phyloP scores from a whole-genome alignment of 2,329 filamentous ascomycete genomes.

The Aspergillus sp. region DNA sequence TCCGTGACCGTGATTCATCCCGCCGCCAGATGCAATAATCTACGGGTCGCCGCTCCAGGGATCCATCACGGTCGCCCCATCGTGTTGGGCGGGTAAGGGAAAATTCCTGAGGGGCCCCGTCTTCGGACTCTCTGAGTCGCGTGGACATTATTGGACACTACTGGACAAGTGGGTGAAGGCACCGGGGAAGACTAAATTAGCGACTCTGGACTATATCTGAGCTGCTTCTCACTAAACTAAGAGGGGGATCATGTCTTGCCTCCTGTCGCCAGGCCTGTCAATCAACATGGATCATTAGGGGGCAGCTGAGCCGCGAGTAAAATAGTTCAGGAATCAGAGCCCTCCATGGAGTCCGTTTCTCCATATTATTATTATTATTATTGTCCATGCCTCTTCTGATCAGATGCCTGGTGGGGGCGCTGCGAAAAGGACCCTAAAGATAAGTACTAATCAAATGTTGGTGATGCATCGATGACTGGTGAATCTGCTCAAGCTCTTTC shows the following conservation, averaged over 20 bases:
- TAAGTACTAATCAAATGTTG: not conserved
- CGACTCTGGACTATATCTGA: not conserved
- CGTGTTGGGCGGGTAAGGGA: slow-evolving; percentile 12
- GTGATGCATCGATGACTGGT: not conserved
- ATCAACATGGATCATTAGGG: slow-evolving; percentile 1
- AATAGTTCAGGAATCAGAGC: too few relatives aligned
- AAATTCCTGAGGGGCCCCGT: not conserved
- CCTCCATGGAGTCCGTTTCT: too few relatives aligned
- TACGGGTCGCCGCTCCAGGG: not conserved
- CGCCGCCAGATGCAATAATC: slow-evolving; percentile 10
- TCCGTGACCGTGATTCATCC: slow-evolving; percentile 5
- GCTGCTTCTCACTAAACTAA: slow-evolving; percentile 2
- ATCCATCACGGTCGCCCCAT: slow-evolving; percentile 11
- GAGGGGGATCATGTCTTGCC: not conserved
- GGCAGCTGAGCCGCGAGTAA: too few relatives aligned
- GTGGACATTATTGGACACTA: too few relatives aligned
- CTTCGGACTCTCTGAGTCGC: not conserved
- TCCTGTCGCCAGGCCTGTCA: not conserved
- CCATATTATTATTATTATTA: too few relatives aligned
- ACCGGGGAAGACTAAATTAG: slow-evolving; percentile 1
- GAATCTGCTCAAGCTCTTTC: not conserved
- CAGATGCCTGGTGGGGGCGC: slow-evolving; percentile 1
- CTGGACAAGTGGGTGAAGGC: not conserved
- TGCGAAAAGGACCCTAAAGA: not conserved
- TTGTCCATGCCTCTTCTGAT: not conserved